These are phyloP conservation scores for Pisolithus microcarpus DNA, from an alignment of 768 basidiomycete species.

Conservation along the genomic window DNA sequence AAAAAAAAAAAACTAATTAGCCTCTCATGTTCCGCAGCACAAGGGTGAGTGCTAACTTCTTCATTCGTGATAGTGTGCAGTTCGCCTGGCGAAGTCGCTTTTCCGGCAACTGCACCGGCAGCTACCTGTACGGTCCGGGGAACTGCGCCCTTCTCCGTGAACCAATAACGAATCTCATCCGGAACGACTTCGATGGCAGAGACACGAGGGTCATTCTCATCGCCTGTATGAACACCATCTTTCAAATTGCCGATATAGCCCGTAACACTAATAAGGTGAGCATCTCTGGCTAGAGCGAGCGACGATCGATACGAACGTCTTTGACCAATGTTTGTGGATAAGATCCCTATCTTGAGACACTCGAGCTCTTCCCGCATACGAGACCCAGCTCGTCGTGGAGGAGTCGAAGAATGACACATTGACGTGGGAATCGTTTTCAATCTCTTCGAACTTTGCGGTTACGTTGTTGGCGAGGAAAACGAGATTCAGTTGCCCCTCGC, in stretches of 20 bases:
- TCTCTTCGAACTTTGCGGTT: slow-evolving; percentile 69
- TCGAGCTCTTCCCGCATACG: slow-evolving; percentile 66
- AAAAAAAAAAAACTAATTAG: not conserved
- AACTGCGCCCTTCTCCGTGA: slow-evolving; percentile 52
- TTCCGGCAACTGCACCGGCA: slow-evolving; percentile 52
- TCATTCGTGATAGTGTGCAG: slow-evolving; percentile 63
- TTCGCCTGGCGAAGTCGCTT: slow-evolving; percentile 63
- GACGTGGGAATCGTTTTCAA: slow-evolving; percentile 66
- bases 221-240: slow-evolving; percentile 81
- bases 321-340: slow-evolving; percentile 62
- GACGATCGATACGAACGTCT: slow-evolving; percentile 30
- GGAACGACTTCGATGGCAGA: slow-evolving; percentile 74
- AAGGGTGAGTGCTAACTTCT: slow-evolving; percentile 46
- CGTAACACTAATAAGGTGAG: slow-evolving; percentile 35
- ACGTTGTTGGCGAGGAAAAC: slow-evolving; percentile 69
- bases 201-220: slow-evolving; percentile 70
- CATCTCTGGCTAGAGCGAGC: not conserved
- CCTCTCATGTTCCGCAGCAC: not conserved
- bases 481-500: slow-evolving; percentile 46
- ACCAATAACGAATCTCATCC: slow-evolving; percentile 77
- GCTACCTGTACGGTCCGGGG: slow-evolving; percentile 57
- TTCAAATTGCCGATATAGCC: slow-evolving; percentile 86
- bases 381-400: slow-evolving; percentile 70
- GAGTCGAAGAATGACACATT: slow-evolving; percentile 76
- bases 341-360: slow-evolving; percentile 54